Evolutionary conservation across 257 asterid species (phyloP).

Genomic region (Solanum piurae): DNA sequence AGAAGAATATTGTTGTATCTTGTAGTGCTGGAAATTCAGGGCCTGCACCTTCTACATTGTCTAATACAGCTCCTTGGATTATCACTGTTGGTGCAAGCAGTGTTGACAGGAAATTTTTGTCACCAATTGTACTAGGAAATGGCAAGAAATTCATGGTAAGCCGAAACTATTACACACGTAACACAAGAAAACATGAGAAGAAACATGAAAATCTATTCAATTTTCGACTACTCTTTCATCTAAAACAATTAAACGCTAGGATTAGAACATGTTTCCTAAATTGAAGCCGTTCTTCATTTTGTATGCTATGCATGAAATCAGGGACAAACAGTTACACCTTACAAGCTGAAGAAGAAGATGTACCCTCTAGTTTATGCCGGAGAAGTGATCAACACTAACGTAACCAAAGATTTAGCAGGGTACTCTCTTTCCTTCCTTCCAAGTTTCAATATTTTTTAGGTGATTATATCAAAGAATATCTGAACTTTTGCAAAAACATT

Average conservation of each 20-base stretch:
- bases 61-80: conserved; percentile 86
- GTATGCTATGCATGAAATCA: conserved; percentile 7
- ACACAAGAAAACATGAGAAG: background rate
- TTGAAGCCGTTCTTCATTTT: background rate
- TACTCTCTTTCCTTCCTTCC: background rate
- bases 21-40: conserved; percentile 88
- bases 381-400: conserved; percentile 34
- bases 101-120: conserved; percentile 44
- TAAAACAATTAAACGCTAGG: background rate
- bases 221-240: background rate
- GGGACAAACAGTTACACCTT: conserved; percentile 75
- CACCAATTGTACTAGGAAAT: conserved; percentile 55
- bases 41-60: conserved; percentile 42
- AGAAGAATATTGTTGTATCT: conserved; percentile 54
- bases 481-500: background rate
- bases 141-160: conserved; percentile 43
- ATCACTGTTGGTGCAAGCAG: conserved; percentile 92
- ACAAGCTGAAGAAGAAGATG: conserved; percentile 35
- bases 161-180: background rate
- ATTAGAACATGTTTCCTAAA: background rate
- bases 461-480: background rate
- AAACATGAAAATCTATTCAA: background rate
- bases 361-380: conserved; percentile 65
- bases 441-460: background rate
- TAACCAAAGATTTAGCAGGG: conserved; percentile 40